phyloP scores from a whole-genome alignment of 2,329 filamentous ascomycete genomes.

The Arthrobotrys sphaeroides region DNA sequence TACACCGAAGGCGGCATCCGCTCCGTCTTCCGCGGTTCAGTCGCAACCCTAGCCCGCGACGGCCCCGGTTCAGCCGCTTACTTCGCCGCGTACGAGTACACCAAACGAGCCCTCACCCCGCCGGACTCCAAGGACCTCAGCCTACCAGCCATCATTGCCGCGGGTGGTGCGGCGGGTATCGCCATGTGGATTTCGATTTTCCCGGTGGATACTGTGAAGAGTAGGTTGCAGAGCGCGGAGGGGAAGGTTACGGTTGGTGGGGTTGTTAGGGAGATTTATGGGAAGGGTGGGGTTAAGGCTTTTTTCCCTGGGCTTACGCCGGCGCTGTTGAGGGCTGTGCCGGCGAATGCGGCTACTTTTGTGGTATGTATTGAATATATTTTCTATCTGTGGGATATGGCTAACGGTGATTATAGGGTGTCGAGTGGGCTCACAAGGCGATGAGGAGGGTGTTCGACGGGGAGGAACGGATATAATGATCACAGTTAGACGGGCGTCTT shows the following conservation, averaged over 20 bases:
- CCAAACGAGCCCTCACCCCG: constrained; percentile 87
- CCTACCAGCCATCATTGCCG: constrained; percentile 81
- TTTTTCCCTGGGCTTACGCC: constrained; percentile 98
- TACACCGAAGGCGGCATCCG: constrained; percentile 90
- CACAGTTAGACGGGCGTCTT: neutral
- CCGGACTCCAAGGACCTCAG: constrained; percentile 83
- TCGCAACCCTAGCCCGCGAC: constrained; percentile 91
- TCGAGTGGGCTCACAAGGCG: constrained; percentile 82
- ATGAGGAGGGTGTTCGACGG: constrained; percentile 76
- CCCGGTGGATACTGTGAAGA: constrained; percentile 97
- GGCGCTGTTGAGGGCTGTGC: constrained; percentile 88
- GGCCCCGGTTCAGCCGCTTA: constrained; percentile 93
- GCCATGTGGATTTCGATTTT: constrained; percentile 99
- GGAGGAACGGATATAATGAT: constrained; percentile 20
- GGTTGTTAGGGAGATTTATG: constrained; percentile 84
- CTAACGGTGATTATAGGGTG: constrained; percentile 66
- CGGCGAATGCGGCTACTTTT: constrained; percentile 96
- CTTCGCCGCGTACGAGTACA: constrained; percentile 95
- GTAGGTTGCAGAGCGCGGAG: constrained; percentile 87
- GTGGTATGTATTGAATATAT: constrained; percentile 58
- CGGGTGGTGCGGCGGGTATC: constrained; percentile 88
- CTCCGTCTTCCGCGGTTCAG: constrained; percentile 89
- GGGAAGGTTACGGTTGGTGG: constrained; percentile 82
- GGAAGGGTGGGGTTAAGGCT: constrained; percentile 81
- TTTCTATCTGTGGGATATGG: neutral